Evolutionary conservation across 108 stramenopile species (phyloP), one percentile per base, ranked within the genome.

Genomic region (Aurantiochytrium sp.): DNA sequence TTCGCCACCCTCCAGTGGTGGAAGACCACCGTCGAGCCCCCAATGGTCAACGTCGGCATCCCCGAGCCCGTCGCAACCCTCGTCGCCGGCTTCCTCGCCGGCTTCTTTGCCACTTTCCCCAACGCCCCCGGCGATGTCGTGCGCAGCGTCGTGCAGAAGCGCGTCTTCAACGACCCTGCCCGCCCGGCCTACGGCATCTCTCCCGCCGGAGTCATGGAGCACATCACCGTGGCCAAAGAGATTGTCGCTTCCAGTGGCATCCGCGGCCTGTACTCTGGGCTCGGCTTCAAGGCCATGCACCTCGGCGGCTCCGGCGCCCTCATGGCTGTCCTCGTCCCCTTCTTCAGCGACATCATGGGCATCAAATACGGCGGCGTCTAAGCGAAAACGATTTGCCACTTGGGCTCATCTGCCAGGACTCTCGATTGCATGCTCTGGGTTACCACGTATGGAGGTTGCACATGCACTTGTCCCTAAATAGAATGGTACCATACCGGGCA

Each of bases 251-350:
- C 24, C 17, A 32, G 54, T 37, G 87, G 69, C 15, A 31, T 65
- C 52, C 68, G 68, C 30, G 87, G 87, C 31, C 34, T 88, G 21
- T 85, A 48, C 37, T 55, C 87, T 1, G 89, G 89, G 15, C 48
- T 88, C 41, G 87, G 68, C 42, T 90, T 85, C 87, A 90, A 90
- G 55, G 87, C 89, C 24, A 24, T 88, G 39, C 89, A 90, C 85
- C 53, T 90, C 42, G 89, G 89, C 24, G 87, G 87, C 32, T 69
- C 55, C 39, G 89, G 89, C 8, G 87, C 89, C 5, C 54, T 90
- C 42, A 90, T 90, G 89, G 87, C 87, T 22, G 55, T 90, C 55
- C 85, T 90, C 81, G 45, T 81, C 6, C 73, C 73, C 39, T 48
- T 81, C 39, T 81, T 81, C 45, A 48, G 42, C 45, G 39, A 81